Base-by-base conservation (phyloP, 2,329 filamentous ascomycete species). In the Fusarium graminum region DNA sequence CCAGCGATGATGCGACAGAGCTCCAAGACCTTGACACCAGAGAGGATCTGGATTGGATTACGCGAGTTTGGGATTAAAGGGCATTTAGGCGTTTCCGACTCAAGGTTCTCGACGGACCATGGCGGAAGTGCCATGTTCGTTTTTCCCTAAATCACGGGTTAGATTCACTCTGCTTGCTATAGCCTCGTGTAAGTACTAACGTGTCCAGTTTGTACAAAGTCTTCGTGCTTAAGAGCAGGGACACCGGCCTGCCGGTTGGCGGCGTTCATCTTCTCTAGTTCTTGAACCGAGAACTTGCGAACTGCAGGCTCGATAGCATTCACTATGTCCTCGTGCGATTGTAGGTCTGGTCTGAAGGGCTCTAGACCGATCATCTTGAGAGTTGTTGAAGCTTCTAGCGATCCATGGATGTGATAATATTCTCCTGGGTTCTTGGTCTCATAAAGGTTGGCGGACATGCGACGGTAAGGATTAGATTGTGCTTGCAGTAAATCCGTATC, bases 321-420 rank as follows among this genome's bases (percentile, higher is more conserved):
- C 54, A 89, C 85, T 68, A 87, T 86, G 12, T 86, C 80, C 32
- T 82, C 79, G 61, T 90, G 88, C n/a, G 85, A 82, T 9, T 83
- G 85, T 54, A 92, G 73, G 43, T 88, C 86, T 2, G 88, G 86
- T 7, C 85, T 80, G 54, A 87, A 83, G 0, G 88, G 80, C 47
- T 88, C 84, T 7, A 92, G 77, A 0, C 89, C 90, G 67, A 92
- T 84, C 89, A 92, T 92, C 42, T 85, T 82, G 28, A 92, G 78
- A 0, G 89, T 90, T 9, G 85, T 89, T 11, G 86, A 88, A 5
- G 90, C 90, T 68, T 92, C 90, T 1, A 93, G 78, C 1, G 90
- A 92, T 42, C 90, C 90, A 73, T 92, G 90, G 26, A 92, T 90
- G 71, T 93, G 90, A 72, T 91, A 93, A 71, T 87, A 92, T 72